These are phyloP conservation scores for Jacaranda mimosifolia DNA, from an alignment of 257 asterid species.

Conservation along the genomic window DNA sequence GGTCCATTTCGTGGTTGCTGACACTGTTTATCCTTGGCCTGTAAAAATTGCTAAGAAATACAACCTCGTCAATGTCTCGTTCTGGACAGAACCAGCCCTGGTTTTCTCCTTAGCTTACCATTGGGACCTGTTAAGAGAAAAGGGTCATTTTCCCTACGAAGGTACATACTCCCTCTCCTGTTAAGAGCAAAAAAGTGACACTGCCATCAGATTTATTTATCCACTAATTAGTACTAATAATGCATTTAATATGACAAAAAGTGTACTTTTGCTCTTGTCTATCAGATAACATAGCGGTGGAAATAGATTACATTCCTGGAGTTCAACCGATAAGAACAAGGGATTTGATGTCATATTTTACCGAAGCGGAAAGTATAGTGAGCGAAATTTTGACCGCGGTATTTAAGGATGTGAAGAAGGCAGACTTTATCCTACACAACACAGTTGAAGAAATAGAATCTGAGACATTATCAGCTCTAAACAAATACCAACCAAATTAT, in stretches of 20 bases:
- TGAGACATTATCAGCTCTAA: slow-evolving; percentile 42
- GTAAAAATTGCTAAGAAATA: slow-evolving; percentile 49
- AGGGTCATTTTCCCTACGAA: no score
- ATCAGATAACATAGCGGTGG: slow-evolving; percentile 49
- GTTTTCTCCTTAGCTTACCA: no score
- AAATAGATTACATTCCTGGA: slow-evolving; percentile 58
- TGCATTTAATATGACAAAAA: no score
- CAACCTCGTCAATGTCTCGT: slow-evolving; percentile 59
- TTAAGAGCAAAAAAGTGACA: no score
- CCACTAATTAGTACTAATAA: no score
- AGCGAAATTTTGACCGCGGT: slow-evolving; percentile 39
- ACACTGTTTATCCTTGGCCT: slow-evolving; percentile 54
- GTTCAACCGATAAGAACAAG: slow-evolving; percentile 51
- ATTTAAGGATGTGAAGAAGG: slow-evolving; percentile 45
- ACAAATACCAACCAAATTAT: slow-evolving; percentile 42
- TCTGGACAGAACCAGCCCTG: no score
- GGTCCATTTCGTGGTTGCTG: slow-evolving; percentile 52
- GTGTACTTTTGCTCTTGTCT: not conserved
- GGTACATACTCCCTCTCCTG: no score
- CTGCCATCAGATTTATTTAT: no score
- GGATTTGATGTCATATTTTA: slow-evolving; percentile 55
- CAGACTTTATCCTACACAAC: slow-evolving; percentile 63
- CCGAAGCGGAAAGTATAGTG: slow-evolving; percentile 30
- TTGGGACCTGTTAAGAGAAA: no score
- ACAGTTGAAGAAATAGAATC: slow-evolving; percentile 61